These are phyloP conservation scores for Eutypella sp. DNA, from an alignment of 2,329 filamentous ascomycete species.

Conservation along the genomic window DNA sequence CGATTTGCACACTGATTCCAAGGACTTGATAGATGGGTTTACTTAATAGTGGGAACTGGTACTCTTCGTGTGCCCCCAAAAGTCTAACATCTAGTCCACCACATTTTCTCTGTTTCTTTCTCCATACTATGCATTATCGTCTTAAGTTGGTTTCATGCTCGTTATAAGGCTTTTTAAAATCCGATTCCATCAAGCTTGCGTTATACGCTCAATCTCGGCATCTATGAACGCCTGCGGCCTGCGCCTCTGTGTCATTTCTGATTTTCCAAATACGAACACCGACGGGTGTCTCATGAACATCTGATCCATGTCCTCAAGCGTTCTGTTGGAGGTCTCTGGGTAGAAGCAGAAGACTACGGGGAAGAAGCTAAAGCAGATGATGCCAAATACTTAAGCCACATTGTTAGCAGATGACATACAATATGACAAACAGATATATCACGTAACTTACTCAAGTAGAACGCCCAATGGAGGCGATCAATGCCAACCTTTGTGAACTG, in stretches of 20 bases:
- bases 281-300: slow-evolving; percentile 19
- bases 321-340: slow-evolving; percentile 39
- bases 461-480: slow-evolving; percentile 35
- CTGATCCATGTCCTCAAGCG: slow-evolving; percentile 45
- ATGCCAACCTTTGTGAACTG: slow-evolving; percentile 41
- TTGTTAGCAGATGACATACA: background rate
- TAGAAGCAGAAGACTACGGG: slow-evolving; percentile 41
- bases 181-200: no score
- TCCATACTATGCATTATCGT: no score
- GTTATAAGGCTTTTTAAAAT: no score
- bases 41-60: no score
- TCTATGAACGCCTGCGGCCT: slow-evolving; percentile 13
- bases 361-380: slow-evolving; percentile 20
- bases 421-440: background rate
- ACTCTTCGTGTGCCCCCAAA: no score
- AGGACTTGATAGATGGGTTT: no score
- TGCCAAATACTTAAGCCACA: slow-evolving; percentile 17
- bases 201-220: slow-evolving; percentile 14
- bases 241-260: slow-evolving; percentile 15
- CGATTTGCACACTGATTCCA: slow-evolving; percentile 19
- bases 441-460: slow-evolving; percentile 33
- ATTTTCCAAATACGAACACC: slow-evolving; percentile 13
- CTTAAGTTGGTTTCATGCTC: no score
- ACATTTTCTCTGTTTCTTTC: no score
- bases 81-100: no score